Conservation (phyloP, 2,329 filamentous ascomycete species). For the Stylonectria norvegica region DNA sequence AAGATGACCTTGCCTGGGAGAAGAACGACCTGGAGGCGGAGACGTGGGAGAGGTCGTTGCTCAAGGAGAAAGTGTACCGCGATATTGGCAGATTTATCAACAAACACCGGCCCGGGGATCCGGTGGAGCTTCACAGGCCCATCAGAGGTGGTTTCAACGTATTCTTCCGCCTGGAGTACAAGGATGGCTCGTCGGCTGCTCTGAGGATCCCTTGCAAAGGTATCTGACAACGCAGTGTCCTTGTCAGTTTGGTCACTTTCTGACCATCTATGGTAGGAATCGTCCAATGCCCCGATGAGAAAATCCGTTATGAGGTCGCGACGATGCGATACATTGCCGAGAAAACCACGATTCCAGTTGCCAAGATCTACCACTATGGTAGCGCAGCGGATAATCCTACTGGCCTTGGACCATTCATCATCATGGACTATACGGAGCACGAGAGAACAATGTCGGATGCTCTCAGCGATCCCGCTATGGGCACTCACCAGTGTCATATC, state of each 20-base stretch:
- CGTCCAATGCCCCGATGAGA: conserved; percentile 33
- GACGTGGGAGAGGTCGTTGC: conserved; percentile 23
- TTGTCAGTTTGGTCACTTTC: too few relatives aligned
- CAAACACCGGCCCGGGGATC: conserved; percentile 23
- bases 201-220: conserved; percentile 30
- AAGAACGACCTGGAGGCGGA: conserved; percentile 23
- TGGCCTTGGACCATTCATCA: conserved; percentile 35
- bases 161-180: conserved; percentile 31
- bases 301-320: conserved; percentile 33
- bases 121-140: conserved; percentile 20
- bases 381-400: conserved; percentile 30
- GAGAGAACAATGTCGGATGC: conserved; percentile 26
- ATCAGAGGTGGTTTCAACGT: conserved; percentile 31
- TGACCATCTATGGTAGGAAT: too few relatives aligned
- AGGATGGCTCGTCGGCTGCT: conserved; percentile 29
- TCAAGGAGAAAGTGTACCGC: conserved; percentile 15
- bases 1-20: conserved; percentile 30
- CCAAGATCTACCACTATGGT: conserved; percentile 30
- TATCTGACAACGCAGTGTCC: too few relatives aligned
- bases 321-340: conserved; percentile 32
- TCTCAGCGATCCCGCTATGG: conserved; percentile 26
- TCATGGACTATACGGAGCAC: conserved; percentile 36
- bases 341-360: conserved; percentile 35
- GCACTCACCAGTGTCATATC: conserved; percentile 24
- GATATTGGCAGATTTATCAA: conserved; percentile 21